Conservation (phyloP, 768 basidiomycete species). For the Epithele typhae region DNA sequence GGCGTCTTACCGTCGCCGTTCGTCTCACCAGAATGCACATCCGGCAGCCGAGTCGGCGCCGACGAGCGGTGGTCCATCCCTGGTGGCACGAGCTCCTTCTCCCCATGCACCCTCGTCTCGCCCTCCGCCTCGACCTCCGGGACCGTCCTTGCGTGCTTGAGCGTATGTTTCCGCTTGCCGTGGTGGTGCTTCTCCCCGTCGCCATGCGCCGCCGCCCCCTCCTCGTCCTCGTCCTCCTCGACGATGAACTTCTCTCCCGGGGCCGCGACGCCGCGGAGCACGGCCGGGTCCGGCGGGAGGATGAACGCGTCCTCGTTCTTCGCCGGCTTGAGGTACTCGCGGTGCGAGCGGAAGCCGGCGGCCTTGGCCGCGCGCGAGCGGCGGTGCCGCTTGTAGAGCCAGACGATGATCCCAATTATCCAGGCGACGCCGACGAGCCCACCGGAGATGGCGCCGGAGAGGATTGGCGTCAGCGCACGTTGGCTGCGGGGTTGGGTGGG, state of each 20-base stretch:
- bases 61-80: slow-evolving; percentile 10
- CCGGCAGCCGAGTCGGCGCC: slow-evolving; percentile 7
- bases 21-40: too few species aligned
- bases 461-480: slow-evolving; percentile 54
- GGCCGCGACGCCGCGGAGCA: slow-evolving; percentile 44
- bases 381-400: slow-evolving; percentile 49
- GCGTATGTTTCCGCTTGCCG: too few species aligned
- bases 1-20: too few species aligned
- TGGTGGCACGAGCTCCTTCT: slow-evolving; percentile 12
- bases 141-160: slow-evolving; percentile 10
- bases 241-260: slow-evolving; percentile 34
- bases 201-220: background rate
- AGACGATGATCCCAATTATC: slow-evolving; percentile 53
- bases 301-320: slow-evolving; percentile 36
- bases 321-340: slow-evolving; percentile 32
- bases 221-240: slow-evolving; percentile 10
- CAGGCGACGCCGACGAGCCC: slow-evolving; percentile 45
- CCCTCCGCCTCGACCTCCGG: slow-evolving; percentile 4
- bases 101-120: slow-evolving; percentile 3
- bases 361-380: slow-evolving; percentile 43
- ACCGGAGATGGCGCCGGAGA: slow-evolving; percentile 58
- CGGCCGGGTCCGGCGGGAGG: slow-evolving; percentile 64
- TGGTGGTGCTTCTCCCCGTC: too few species aligned
- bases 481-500: slow-evolving; percentile 31
- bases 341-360: slow-evolving; percentile 38